Conservation (phyloP, 352 stramenopile genomes). For the Pythium rishiriense region DNA sequence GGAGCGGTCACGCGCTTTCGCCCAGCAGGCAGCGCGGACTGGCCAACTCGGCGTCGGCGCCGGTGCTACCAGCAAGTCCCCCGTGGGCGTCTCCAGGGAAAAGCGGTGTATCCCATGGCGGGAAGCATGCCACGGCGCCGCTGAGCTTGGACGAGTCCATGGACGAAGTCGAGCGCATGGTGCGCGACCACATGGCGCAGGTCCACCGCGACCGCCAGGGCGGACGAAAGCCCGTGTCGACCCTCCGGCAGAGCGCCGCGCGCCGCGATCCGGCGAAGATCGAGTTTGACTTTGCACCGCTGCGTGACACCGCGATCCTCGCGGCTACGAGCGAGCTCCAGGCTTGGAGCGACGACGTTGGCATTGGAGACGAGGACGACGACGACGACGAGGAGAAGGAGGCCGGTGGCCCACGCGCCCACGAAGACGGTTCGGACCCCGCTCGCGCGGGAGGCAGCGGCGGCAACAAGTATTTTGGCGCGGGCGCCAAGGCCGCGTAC, state of each 20-base stretch:
- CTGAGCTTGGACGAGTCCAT: constrained; percentile 46
- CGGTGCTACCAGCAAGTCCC: not conserved
- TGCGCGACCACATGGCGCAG: constrained; percentile 38
- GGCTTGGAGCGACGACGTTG: constrained; percentile 19
- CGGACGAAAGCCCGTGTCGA: constrained; percentile 23
- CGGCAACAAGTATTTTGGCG: constrained; percentile 53
- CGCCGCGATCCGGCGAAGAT: constrained; percentile 15
- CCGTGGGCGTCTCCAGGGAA: not conserved
- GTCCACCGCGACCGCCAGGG: constrained; percentile 22
- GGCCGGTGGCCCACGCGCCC: not conserved
- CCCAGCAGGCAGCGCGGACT: not conserved
- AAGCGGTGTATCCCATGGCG: not conserved
- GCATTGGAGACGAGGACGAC: constrained; percentile 23
- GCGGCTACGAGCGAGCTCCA: constrained; percentile 24
- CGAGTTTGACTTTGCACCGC: constrained; percentile 44
- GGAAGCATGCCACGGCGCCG: not conserved
- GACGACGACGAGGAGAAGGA: constrained; percentile 19
- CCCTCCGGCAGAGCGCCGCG: constrained; percentile 14
- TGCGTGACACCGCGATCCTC: constrained; percentile 41
- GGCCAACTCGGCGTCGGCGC: constrained; percentile 5
- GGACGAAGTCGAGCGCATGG: constrained; percentile 51
- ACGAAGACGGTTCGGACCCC: not conserved
- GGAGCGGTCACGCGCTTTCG: constrained; percentile 2
- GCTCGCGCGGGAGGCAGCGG: not conserved
- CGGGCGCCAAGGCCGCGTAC: constrained; percentile 40